Evolutionary conservation across 1,284 basidiomycete species (phyloP).

Genomic region (Phylloporus sp.): DNA sequence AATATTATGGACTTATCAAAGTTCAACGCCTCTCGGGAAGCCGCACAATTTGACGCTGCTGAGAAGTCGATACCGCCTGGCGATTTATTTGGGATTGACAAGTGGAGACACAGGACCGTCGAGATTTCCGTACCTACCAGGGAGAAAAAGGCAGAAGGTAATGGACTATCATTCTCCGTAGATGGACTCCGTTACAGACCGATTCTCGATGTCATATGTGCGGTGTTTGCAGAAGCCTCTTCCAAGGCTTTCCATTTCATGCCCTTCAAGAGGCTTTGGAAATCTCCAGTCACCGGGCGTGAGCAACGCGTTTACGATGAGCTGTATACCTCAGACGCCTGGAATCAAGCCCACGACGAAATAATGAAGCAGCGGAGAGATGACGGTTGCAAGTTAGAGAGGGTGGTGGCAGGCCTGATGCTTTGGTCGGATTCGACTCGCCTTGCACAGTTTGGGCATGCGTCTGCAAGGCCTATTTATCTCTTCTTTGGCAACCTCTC

Average conservation of each 20-base stretch:
- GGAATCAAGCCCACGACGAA: no score
- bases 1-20: background rate
- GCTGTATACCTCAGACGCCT: background rate
- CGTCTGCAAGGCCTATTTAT: constrained; percentile 1
- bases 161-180: background rate
- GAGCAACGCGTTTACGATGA: background rate
- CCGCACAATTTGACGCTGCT: background rate
- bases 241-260: background rate
- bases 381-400: no score
- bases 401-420: no score
- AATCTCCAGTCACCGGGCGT: background rate
- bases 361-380: no score
- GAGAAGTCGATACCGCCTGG: background rate
- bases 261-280: background rate
- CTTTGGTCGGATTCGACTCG: constrained; percentile 1
- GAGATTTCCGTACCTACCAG: background rate
- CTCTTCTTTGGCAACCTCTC: background rate
- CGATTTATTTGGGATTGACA: background rate
- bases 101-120: background rate
- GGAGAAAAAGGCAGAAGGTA: background rate
- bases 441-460: constrained; percentile 4
- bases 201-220: background rate
- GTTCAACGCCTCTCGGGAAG: constrained; percentile 5
- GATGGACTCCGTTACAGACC: background rate
- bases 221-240: background rate